Evolutionary conservation across 108 stramenopile genomes (phyloP), one percentile per base, ranked within the genome.

Genomic region (Skeletonema potamos): DNA sequence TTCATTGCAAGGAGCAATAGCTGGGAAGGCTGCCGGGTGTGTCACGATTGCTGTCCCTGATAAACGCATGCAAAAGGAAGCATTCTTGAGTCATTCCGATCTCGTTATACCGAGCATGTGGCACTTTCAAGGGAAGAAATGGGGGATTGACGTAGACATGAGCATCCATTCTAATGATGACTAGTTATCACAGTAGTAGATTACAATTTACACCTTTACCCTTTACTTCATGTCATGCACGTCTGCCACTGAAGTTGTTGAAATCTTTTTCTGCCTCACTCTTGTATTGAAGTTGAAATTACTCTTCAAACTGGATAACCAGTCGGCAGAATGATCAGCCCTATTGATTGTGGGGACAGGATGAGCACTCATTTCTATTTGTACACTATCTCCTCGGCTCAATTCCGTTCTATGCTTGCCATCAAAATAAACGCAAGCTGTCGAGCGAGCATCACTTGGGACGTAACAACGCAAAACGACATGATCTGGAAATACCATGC

Each of bases 401-500:
- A 99, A 70, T 41, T 87, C 86, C 29, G 81, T 80, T 41, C 96
- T 85, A 62, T 91, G 70, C 72, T 93, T 93, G 6, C 98, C 98
- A 79, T 99, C 98, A 79, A 99, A 99, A 39, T 92, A 82, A 3
- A 97, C 97, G 20, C 89, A 86, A 12, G 91, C 97, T 54, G 83
- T 88, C n/a, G 89, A 76, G 37, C 98, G 83, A 10, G 95, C 92
- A 66, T 97, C 96, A 29, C 82, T 83, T 6, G 94, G 91, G 10
- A 98, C 96, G 37, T 86, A 87, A 58, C 90, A 88, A 10, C 92
- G 69, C 44, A 98, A 62, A 4, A 93, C 84, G 4, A 93, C 94
- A 46, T 92, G 91, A 77, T 98, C 98, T 0, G 98, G 97, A 69
- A 99, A 96, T 8, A 99, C 77, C 86, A 99, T 95, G 20, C 95